Percentiles rank a stretch among this genome's conserved stretches.
Conservation (phyloP, 768 basidiomycete species). For the Hygrophorus pudorinus region DNA sequence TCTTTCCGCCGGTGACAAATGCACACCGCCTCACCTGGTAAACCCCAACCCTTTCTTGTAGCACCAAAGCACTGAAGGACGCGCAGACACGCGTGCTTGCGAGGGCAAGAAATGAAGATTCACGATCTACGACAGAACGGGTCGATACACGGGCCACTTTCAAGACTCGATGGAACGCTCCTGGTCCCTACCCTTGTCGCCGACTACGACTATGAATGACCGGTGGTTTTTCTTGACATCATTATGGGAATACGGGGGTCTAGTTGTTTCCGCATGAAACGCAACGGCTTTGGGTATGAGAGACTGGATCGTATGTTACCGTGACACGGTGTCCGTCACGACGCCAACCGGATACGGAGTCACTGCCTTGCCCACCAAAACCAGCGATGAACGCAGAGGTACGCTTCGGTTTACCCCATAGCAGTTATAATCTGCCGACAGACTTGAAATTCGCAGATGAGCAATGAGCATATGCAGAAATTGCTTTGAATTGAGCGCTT, state of each 20-base stretch:
- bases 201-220: constrained; percentile 93
- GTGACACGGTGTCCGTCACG: too few species aligned
- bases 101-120: constrained; percentile 94
- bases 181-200: constrained; percentile 90
- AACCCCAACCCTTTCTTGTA: constrained; percentile 99
- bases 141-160: not conserved
- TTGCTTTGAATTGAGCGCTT: too few species aligned
- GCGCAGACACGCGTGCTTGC: constrained; percentile 79
- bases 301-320: too few species aligned
- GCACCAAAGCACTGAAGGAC: constrained; percentile 93
- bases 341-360: too few species aligned
- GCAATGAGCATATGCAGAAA: too few species aligned
- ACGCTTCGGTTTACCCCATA: too few species aligned
- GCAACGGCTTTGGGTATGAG: too few species aligned
- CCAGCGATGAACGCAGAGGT: too few species aligned
- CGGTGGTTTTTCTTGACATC: constrained; percentile 90
- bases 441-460: too few species aligned
- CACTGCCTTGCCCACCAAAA: too few species aligned
- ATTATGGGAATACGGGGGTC: constrained; percentile 92
- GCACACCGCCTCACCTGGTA: constrained; percentile 50
- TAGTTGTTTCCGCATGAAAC: constrained; percentile 71
- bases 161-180: constrained; percentile 25
- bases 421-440: too few species aligned
- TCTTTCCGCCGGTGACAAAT: not conserved
- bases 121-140: constrained; percentile 50